Evolutionary conservation across 169 alveolate species (phyloP).

Genomic region (Cryptosporidium xiaoi): DNA sequence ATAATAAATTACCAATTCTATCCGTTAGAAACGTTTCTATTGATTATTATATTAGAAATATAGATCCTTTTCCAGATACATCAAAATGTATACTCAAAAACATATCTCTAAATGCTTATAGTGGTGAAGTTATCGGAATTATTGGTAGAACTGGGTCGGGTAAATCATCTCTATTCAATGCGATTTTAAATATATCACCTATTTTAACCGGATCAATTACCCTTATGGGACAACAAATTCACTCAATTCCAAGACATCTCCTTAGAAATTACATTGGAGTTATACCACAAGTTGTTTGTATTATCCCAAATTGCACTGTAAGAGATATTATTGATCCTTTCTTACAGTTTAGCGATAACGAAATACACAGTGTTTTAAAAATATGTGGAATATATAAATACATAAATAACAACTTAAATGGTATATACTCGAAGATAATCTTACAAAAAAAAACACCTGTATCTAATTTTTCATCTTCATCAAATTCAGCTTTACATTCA

Average conservation of each 20-base stretch:
- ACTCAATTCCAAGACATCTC: slow-evolving; percentile 50
- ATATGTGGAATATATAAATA: slow-evolving; percentile 66
- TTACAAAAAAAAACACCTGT: not conserved
- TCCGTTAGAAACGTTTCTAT: slow-evolving; percentile 29
- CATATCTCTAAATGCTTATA: slow-evolving; percentile 45
- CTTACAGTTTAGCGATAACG: slow-evolving; percentile 31
- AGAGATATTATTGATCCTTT: slow-evolving; percentile 70
- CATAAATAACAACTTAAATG: slow-evolving; percentile 22
- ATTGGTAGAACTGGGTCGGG: slow-evolving; percentile 91
- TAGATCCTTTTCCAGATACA: not conserved
- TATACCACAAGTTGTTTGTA: slow-evolving; percentile 55
- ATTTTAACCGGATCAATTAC: slow-evolving; percentile 17
- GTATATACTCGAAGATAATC: slow-evolving; percentile 34
- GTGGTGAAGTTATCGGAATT: slow-evolving; percentile 84
- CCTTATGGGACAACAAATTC: slow-evolving; percentile 36
- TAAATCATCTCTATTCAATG: slow-evolving; percentile 84
- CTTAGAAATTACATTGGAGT: slow-evolving; percentile 59
- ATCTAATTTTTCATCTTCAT: not conserved
- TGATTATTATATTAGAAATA: not conserved
- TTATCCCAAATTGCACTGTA: slow-evolving; percentile 57
- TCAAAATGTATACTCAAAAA: slow-evolving; percentile 17
- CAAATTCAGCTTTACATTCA: not conserved
- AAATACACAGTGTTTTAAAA: slow-evolving; percentile 43
- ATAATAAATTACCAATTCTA: slow-evolving; percentile 27
- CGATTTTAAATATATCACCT: slow-evolving; percentile 66